Base-by-base conservation (phyloP, 2,329 filamentous ascomycete species). In the Botrytis squamosa region DNA sequence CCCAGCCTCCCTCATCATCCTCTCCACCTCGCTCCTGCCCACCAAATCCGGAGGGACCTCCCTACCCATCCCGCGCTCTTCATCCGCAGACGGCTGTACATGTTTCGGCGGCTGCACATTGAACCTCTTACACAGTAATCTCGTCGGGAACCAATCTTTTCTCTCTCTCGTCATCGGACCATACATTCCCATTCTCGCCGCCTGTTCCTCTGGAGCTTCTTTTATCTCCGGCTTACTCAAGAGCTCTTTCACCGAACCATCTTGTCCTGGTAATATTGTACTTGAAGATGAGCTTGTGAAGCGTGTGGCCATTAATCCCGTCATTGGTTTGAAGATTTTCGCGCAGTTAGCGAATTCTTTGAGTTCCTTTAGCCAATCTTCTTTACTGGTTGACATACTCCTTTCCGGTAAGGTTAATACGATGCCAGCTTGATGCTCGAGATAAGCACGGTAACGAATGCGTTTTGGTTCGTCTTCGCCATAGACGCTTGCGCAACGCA, bases 111-210 rank as follows among this genome's bases (percentile, higher is more conserved):
- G 89, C 75, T 87, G 90, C n/a, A 98, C 92, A 78, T 94, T 94
- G 83, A 99, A 97, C 14, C 96, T 88, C 82, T 98, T 99, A 84
- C 95, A 98, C n/a, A 98, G 83, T 59, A 99, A 83, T 72, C 94
- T 87, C 1, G 92, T 91, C 0, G 96, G 96, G 78, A 91, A 91
- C 82, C 97, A 98, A 7, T 90, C 88, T 12, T 88, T 82, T 0
- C 87, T 85, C 36, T 87, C 89, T 75, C 96, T 87, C 4, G 96
- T 99, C 89, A 98, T 88, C 22, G 90, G 87, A 1, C 96, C 96
- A 83, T 95, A 98, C 94, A 98, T 97, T 73, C 94, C 94, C 80
- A 98, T 85, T 79, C 88, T 93, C 12, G 96, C 96, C 1, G 96
- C 96, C 78, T 93, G 91, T 80, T 95, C 92, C 18, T 94, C 93